Evolutionary conservation across 2,329 filamentous ascomycete genomes (phyloP).

Genomic region (Dichotomopilus funicola): DNA sequence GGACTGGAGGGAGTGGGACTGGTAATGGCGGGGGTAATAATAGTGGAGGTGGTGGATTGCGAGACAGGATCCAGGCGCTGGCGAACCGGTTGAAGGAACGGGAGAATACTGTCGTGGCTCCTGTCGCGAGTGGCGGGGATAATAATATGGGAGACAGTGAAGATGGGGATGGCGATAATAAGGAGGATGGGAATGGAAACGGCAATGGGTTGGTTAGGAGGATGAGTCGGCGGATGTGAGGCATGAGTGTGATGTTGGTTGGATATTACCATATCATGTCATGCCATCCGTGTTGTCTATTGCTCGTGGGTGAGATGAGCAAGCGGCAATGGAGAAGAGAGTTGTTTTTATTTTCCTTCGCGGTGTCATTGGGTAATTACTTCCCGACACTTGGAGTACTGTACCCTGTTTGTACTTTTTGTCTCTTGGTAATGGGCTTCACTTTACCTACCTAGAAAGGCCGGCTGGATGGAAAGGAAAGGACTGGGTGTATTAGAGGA

Average conservation of each 20-base stretch:
- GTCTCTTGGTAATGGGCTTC: not conserved
- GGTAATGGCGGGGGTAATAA: constrained; percentile 7
- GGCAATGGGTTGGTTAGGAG: constrained; percentile 11
- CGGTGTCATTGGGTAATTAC: not conserved
- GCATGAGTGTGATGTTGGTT: not conserved
- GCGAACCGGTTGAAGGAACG: constrained; percentile 24
- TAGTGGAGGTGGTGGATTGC: constrained; percentile 27
- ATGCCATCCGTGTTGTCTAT: too few relatives aligned
- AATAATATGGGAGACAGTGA: constrained; percentile 4
- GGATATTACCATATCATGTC: not conserved
- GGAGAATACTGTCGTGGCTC: constrained; percentile 21
- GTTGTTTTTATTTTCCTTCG: not conserved
- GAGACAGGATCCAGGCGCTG: constrained; percentile 32
- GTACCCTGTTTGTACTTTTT: not conserved
- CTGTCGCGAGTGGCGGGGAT: constrained; percentile 19
- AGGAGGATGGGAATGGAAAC: constrained; percentile 7
- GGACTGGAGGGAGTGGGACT: constrained; percentile 17
- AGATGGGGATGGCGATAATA: constrained; percentile 21
- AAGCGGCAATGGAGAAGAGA: not conserved
- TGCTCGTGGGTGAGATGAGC: not conserved
- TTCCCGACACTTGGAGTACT: not conserved
- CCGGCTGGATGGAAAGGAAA: not conserved
- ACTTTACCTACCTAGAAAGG: too few relatives aligned
- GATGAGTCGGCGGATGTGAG: constrained; percentile 6
- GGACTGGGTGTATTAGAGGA: not conserved